phyloP scores from a whole-genome alignment of 1,284 basidiomycete genomes.

The Blastosporella zonata region DNA sequence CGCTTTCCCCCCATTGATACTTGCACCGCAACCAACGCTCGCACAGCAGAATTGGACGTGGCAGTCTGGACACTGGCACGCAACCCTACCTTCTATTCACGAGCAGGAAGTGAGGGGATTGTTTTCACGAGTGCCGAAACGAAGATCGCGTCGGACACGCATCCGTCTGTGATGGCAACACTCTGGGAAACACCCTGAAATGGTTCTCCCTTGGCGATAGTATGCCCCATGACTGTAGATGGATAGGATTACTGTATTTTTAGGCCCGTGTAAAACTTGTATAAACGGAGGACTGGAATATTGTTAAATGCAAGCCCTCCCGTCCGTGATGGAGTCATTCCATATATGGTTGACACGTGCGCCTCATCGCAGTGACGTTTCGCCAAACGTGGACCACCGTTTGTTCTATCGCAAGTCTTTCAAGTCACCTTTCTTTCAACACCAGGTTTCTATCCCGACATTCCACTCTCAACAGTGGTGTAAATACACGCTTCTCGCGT shows the following conservation, averaged over 20 bases:
- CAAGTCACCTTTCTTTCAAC: background rate
- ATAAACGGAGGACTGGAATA: too few relatives aligned
- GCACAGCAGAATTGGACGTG: constrained; percentile 45
- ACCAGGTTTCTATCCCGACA: background rate
- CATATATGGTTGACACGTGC: constrained; percentile 7
- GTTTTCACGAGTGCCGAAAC: constrained; percentile 23
- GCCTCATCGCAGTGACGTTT: constrained; percentile 7
- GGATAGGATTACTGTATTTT: background rate
- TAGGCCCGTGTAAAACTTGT: background rate
- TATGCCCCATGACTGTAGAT: background rate
- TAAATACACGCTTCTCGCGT: background rate
- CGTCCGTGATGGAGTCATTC: background rate
- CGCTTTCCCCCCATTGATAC: constrained; percentile 41
- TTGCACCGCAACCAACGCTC: constrained; percentile 23
- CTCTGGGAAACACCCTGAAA: background rate
- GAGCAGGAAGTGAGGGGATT: constrained; percentile 40
- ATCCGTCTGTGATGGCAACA: constrained; percentile 1
- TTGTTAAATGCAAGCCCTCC: background rate
- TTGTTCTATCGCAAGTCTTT: too few relatives aligned
- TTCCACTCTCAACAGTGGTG: constrained; percentile 9
- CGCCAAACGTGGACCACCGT: too few relatives aligned
- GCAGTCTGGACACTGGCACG: constrained; percentile 52
- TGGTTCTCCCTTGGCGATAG: background rate
- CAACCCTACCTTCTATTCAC: constrained; percentile 41
- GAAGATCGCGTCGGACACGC: constrained; percentile 15